phyloP scores from a whole-genome alignment of 2,329 filamentous ascomycete genomes.

The Ophiostoma novo-ulmi region DNA sequence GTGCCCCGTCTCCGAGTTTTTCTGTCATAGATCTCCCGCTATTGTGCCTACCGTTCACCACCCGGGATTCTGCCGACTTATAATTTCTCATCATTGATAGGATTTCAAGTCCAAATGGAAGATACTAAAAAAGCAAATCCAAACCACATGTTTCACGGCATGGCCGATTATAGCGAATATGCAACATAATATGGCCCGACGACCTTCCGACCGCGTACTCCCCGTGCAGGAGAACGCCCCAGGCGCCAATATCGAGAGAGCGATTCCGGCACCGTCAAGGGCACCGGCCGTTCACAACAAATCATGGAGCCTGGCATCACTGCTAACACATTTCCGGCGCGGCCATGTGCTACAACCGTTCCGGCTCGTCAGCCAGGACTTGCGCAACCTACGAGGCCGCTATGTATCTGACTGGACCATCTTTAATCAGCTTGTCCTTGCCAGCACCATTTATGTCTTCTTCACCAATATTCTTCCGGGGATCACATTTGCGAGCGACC shows the following conservation, averaged over 20 bases:
- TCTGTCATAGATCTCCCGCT: neutral
- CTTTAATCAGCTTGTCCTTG: conserved; percentile 21
- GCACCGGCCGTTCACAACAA: neutral
- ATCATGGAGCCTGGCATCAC: neutral
- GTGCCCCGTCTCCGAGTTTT: neutral
- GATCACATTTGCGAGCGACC: conserved; percentile 22
- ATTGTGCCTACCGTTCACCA: neutral
- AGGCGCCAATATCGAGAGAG: neutral
- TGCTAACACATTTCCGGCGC: neutral
- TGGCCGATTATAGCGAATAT: neutral
- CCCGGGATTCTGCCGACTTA: neutral
- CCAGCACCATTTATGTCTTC: conserved; percentile 21
- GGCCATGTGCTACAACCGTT: neutral
- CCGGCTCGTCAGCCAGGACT: conserved; percentile 7
- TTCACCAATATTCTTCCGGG: conserved; percentile 22
- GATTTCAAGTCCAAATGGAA: neutral
- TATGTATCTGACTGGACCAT: conserved; percentile 21
- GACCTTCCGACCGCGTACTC: neutral
- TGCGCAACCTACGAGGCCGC: conserved; percentile 12
- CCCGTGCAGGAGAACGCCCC: neutral
- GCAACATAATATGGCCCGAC: neutral
- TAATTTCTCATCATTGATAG: neutral
- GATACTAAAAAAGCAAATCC: neutral
- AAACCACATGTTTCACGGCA: neutral
- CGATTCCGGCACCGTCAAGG: neutral